These are phyloP conservation scores for Candida tetrigidarum DNA, from an alignment of 1,139 yeast species.

Conservation along the genomic window DNA sequence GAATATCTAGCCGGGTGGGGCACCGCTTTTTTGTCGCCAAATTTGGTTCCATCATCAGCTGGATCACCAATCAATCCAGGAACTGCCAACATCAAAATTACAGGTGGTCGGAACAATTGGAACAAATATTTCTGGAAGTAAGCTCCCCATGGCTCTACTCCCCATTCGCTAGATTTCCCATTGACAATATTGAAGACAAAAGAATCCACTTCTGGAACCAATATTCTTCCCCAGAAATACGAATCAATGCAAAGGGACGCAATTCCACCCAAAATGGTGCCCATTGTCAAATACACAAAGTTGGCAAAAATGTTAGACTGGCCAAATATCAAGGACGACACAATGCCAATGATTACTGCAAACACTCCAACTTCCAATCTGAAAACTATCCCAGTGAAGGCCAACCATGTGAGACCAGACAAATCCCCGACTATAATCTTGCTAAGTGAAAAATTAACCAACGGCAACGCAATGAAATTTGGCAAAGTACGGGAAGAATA, in stretches of 20 bases:
- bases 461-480: slow-evolving; percentile 81
- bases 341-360: slow-evolving; percentile 46
- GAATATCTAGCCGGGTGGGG: slow-evolving; percentile 42
- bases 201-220: slow-evolving; percentile 75
- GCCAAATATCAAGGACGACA: slow-evolving; percentile 46
- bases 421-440: slow-evolving; percentile 54
- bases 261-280: slow-evolving; percentile 56
- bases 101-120: slow-evolving; percentile 68
- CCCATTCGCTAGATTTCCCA: slow-evolving; percentile 83
- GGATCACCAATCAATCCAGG: slow-evolving; percentile 50
- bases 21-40: slow-evolving; percentile 32
- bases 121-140: slow-evolving; percentile 56
- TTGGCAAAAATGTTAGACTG: slow-evolving; percentile 45
- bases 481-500: slow-evolving; percentile 86
- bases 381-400: slow-evolving; percentile 70
- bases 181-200: slow-evolving; percentile 73
- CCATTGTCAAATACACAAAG: slow-evolving; percentile 39
- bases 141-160: slow-evolving; percentile 71
- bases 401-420: slow-evolving; percentile 59
- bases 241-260: slow-evolving; percentile 65
- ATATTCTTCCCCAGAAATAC: slow-evolving; percentile 65
- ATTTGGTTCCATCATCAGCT: slow-evolving; percentile 27
- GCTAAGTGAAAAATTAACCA: slow-evolving; percentile 61
- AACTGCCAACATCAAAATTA: slow-evolving; percentile 49
- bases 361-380: slow-evolving; percentile 74